Evolutionary conservation across 2,329 filamentous ascomycete species (phyloP).

Genomic region (Colletotrichum ledebouriae): DNA sequence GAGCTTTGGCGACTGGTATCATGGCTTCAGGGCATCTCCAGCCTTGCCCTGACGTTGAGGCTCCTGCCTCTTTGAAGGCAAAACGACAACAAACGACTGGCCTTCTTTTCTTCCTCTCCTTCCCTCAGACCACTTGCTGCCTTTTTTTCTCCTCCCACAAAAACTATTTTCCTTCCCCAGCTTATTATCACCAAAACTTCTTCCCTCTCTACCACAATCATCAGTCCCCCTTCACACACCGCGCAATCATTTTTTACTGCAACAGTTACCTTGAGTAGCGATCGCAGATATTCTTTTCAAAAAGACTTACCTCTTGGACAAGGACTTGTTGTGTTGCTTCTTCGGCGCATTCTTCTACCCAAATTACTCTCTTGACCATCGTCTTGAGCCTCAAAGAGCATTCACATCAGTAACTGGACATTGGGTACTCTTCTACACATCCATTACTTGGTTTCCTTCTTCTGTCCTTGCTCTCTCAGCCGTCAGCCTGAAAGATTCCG

Average conservation of each 20-base stretch:
- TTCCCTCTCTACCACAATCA: background rate
- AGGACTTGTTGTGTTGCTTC: background rate
- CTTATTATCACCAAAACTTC: background rate
- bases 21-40: background rate
- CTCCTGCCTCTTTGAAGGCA: constrained; percentile 14
- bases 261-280: background rate
- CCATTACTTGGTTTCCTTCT: background rate
- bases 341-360: too few species aligned
- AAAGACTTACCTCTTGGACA: background rate
- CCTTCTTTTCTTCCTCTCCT: background rate
- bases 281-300: background rate
- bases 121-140: background rate
- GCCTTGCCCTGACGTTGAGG: background rate
- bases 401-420: too few species aligned
- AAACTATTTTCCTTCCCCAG: background rate
- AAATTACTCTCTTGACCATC: background rate
- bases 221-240: background rate
- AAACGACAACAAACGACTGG: background rate
- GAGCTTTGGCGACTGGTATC: background rate
- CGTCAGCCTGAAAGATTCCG: background rate
- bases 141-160: constrained; percentile 2
- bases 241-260: too few species aligned
- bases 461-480: background rate
- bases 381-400: constrained; percentile 1
- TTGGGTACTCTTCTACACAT: too few species aligned